These are phyloP conservation scores for Cystofilobasidium macerans DNA, from an alignment of 768 basidiomycete species.

Conservation along the genomic window DNA sequence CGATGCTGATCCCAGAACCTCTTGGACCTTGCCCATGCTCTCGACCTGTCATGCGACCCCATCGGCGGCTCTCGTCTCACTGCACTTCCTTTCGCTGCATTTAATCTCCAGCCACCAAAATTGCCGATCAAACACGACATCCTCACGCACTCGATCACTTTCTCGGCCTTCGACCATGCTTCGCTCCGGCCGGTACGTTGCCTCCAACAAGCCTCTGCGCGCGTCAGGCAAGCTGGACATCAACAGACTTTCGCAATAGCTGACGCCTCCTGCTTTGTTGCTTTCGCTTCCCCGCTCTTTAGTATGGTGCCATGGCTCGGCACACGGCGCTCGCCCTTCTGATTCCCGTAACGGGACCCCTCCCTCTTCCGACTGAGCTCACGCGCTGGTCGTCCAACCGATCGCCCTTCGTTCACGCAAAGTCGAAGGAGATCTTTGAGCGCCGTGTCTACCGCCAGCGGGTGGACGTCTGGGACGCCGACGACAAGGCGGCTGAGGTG, in stretches of 20 bases:
- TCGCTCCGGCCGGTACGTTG: constrained; percentile 14
- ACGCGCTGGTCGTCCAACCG: constrained; percentile 21
- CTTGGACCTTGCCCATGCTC: no score
- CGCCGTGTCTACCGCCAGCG: constrained; percentile 2
- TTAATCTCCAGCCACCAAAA: constrained; percentile 15
- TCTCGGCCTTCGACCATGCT: constrained; percentile 14
- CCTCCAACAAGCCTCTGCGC: background rate
- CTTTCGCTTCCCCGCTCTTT: background rate
- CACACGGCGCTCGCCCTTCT: constrained; percentile 22
- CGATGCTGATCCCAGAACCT: no score
- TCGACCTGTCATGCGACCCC: no score
- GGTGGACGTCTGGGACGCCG: constrained; percentile 23
- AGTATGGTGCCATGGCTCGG: constrained; percentile 24
- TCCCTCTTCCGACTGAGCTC: background rate
- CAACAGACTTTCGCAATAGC: no score
- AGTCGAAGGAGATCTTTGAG: constrained; percentile 21
- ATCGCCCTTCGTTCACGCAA: constrained; percentile 17
- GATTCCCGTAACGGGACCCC: constrained; percentile 20
- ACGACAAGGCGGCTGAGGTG: constrained; percentile 24
- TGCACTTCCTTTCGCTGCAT: background rate
- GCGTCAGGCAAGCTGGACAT: no score
- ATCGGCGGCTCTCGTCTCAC: background rate
- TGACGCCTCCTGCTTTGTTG: no score
- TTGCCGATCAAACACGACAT: constrained; percentile 12
- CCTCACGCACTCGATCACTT: constrained; percentile 25